phyloP scores from a whole-genome alignment of 305 asterid species.

The Ajuga reptans region DNA sequence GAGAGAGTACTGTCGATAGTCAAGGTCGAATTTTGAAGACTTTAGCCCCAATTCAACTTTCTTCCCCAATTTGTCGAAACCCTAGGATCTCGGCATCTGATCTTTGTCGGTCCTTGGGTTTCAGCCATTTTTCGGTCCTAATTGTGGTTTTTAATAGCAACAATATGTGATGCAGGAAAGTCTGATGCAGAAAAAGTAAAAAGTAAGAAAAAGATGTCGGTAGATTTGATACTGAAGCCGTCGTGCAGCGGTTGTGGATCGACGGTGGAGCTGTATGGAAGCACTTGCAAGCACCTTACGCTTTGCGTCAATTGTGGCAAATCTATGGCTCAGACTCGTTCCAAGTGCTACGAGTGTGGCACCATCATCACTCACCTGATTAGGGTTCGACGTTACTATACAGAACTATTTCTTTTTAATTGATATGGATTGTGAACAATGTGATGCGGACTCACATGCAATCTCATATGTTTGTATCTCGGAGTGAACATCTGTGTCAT shows the following conservation, averaged over 20 bases:
- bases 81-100: slow-evolving; percentile 17
- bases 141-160: neutral
- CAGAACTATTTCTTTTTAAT: neutral
- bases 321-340: slow-evolving; percentile 63
- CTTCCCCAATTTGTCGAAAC: slow-evolving; percentile 12
- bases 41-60: neutral
- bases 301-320: slow-evolving; percentile 78
- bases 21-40: slow-evolving; percentile 16
- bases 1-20: neutral
- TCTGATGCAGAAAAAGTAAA: neutral
- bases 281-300: slow-evolving; percentile 87
- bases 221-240: slow-evolving; percentile 78
- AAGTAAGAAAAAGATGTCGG: slow-evolving; percentile 31
- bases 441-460: neutral
- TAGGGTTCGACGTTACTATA: slow-evolving; percentile 42
- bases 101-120: neutral
- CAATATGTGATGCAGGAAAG: slow-evolving; percentile 22
- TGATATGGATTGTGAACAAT: neutral
- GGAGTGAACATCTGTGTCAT: neutral
- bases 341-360: slow-evolving; percentile 77
- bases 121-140: neutral
- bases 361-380: slow-evolving; percentile 65
- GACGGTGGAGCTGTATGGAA: slow-evolving; percentile 73
- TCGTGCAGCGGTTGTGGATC: slow-evolving; percentile 81
- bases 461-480: neutral